Conservation (phyloP, 352 stramenopile species). For the Globisporangium sylvaticum region DNA sequence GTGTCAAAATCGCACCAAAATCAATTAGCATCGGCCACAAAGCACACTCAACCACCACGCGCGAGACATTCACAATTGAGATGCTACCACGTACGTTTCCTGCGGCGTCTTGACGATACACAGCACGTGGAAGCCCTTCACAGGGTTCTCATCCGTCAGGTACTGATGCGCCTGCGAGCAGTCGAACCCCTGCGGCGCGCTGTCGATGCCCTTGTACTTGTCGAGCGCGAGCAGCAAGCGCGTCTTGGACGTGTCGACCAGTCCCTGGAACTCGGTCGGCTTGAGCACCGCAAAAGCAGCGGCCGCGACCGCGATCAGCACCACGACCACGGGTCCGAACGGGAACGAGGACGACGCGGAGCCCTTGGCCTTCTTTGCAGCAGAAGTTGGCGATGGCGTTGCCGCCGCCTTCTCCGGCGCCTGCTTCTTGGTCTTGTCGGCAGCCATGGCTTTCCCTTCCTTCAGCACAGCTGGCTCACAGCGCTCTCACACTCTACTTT, state of each 20-base stretch:
- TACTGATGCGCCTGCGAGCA: conserved; percentile 34
- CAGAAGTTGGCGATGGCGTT: neutral
- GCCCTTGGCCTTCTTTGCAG: neutral
- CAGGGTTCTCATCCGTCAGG: conserved; percentile 48
- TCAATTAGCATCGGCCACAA: neutral
- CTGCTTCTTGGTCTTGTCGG: conserved; percentile 5
- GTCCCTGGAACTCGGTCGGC: conserved; percentile 10
- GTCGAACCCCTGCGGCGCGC: conserved; percentile 22
- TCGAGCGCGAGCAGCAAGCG: conserved; percentile 16
- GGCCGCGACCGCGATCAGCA: conserved; percentile 16
- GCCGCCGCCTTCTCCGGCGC: neutral
- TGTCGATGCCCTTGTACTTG: conserved; percentile 10
- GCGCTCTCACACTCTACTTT: neutral
- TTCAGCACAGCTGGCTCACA: neutral
- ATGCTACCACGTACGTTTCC: conserved; percentile 31
- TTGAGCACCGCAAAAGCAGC: conserved; percentile 13
- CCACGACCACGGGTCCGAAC: conserved; percentile 12
- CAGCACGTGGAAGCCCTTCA: conserved; percentile 74
- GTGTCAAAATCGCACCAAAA: neutral
- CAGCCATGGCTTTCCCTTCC: neutral
- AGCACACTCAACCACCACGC: neutral
- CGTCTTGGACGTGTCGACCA: conserved; percentile 14
- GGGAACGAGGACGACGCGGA: conserved; percentile 8
- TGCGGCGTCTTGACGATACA: conserved; percentile 43
- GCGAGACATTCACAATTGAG: neutral